phyloP scores from a whole-genome alignment of 192 early-diverging fungal species.

The Spizellomyces sp. region DNA sequence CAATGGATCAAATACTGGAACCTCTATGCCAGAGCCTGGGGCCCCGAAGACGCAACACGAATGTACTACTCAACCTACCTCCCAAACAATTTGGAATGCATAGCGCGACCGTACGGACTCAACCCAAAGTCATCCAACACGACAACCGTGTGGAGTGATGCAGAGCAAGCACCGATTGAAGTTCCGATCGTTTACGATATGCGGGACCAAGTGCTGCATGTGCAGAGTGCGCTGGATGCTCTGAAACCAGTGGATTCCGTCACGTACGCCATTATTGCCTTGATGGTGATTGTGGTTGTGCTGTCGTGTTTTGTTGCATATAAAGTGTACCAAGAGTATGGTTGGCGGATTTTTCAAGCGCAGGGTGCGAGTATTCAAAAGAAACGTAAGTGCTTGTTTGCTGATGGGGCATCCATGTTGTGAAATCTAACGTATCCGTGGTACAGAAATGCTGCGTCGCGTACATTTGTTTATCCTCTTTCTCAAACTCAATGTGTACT shows the following conservation, averaged over 20 bases:
- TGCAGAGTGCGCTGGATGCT: background rate
- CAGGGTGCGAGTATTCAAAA: conserved; percentile 44
- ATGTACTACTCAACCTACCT: conserved; percentile 1
- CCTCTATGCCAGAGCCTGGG: background rate
- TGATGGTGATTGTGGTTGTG: conserved; percentile 20
- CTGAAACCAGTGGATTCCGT: conserved; percentile 3
- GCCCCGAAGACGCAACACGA: background rate
- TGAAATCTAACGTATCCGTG: conserved; percentile 1
- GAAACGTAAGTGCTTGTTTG: conserved; percentile 18
- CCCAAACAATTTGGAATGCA: background rate
- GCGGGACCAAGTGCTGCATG: background rate
- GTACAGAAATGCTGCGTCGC: conserved; percentile 22
- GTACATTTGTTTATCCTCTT: conserved; percentile 48
- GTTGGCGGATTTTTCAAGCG: conserved; percentile 43
- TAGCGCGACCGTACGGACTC: too few species aligned
- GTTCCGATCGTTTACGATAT: background rate
- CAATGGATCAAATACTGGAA: background rate
- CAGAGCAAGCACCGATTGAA: background rate
- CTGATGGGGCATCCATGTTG: background rate
- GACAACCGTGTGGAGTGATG: background rate
- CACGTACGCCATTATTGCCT: conserved; percentile 21
- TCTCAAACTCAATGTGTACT: conserved; percentile 45
- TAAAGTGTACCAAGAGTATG: conserved; percentile 35
- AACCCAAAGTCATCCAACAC: background rate
- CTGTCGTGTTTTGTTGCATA: conserved; percentile 30